Evolutionary conservation across 495 filamentous ascomycete species (phyloP).

Genomic region (Hypoxylon fuscum): DNA sequence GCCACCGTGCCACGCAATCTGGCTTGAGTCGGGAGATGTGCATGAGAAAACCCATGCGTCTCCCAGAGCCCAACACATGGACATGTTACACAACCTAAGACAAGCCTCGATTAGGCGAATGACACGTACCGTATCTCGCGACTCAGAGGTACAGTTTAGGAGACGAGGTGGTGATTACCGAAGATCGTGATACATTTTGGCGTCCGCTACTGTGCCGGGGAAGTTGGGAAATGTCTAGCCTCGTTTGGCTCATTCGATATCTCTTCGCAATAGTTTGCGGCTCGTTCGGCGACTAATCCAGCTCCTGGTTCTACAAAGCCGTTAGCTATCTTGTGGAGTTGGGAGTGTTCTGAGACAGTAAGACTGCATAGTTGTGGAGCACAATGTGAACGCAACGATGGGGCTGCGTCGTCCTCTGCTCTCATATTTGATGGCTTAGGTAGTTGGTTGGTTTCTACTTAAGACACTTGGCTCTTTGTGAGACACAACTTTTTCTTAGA

Average conservation of each 20-base stretch:
- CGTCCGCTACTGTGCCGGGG: background rate
- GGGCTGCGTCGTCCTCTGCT: slow-evolving; percentile 4
- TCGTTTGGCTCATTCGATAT: background rate
- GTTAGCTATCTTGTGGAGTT: slow-evolving; percentile 2
- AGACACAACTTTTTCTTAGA: too few species aligned
- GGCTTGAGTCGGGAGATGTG: background rate
- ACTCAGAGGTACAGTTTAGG: background rate
- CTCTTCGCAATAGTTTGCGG: slow-evolving; percentile 1
- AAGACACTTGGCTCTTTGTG: too few species aligned
- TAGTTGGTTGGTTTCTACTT: too few species aligned
- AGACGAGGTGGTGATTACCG: background rate
- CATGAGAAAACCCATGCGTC: slow-evolving; percentile 1
- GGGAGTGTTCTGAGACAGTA: slow-evolving; percentile 12
- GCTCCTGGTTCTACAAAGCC: slow-evolving; percentile 4
- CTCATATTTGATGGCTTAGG: background rate
- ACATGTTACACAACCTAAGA: slow-evolving; percentile 9
- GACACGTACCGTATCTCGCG: background rate
- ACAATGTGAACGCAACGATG: background rate
- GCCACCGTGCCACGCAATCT: slow-evolving; percentile 4
- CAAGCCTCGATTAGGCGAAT: background rate
- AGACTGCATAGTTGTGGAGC: background rate
- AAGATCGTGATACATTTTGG: too few species aligned
- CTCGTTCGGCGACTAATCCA: background rate
- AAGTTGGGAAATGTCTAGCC: background rate
- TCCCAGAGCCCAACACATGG: slow-evolving; percentile 4